phyloP scores from a whole-genome alignment of 108 stramenopile genomes.

The Skeletonema menzelii region DNA sequence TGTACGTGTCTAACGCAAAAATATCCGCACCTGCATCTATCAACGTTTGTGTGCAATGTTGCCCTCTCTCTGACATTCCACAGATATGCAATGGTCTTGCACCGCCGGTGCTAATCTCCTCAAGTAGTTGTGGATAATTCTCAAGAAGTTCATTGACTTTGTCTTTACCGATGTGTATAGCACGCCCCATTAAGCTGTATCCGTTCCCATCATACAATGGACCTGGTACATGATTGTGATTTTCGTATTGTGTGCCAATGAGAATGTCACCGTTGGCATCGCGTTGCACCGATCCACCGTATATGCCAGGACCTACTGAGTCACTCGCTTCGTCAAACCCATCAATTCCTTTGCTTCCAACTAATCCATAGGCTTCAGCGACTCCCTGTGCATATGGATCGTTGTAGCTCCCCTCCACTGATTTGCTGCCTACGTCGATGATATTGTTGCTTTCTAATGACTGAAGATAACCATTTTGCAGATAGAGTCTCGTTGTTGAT shows the following conservation, averaged over 20 bases:
- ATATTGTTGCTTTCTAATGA: background rate
- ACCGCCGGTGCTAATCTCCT: constrained; percentile 81
- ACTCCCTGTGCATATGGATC: constrained; percentile 80
- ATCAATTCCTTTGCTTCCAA: constrained; percentile 59
- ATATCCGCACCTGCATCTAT: constrained; percentile 71
- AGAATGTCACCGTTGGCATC: constrained; percentile 47
- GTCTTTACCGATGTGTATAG: constrained; percentile 34
- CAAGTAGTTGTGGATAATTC: constrained; percentile 61
- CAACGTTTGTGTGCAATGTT: constrained; percentile 54
- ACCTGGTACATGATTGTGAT: constrained; percentile 80
- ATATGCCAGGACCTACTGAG: constrained; percentile 83
- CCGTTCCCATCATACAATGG: constrained; percentile 82
- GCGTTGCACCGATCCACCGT: constrained; percentile 75
- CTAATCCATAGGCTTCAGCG: constrained; percentile 75
- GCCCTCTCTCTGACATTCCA: constrained; percentile 68
- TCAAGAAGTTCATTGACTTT: constrained; percentile 59
- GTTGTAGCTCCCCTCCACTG: background rate
- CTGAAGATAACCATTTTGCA: background rate
- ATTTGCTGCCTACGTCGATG: background rate
- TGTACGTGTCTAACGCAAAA: constrained; percentile 73
- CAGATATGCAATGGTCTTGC: constrained; percentile 85
- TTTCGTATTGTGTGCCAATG: constrained; percentile 78
- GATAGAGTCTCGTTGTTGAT: background rate
- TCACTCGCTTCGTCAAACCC: constrained; percentile 85
- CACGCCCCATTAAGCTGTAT: constrained; percentile 55